Evolutionary conservation across 768 basidiomycete species (phyloP).

Genomic region (Boletus subparvulus): DNA sequence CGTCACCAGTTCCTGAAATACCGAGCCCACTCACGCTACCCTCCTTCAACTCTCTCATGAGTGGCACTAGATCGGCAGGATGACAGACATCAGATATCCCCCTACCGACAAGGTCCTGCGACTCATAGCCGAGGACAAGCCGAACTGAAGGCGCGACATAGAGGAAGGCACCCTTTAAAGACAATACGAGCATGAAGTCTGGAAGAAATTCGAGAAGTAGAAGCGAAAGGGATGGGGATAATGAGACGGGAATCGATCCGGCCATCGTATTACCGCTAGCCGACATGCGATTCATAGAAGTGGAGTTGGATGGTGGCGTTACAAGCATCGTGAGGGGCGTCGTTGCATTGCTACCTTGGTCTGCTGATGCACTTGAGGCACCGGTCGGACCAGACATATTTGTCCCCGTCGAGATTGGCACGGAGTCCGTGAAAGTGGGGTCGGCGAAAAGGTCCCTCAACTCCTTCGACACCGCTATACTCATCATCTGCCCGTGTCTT

Average conservation of each 20-base stretch:
- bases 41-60: conserved; percentile 91
- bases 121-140: conserved; percentile 80
- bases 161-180: conserved; percentile 88
- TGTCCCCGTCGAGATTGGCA: conserved; percentile 44
- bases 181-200: conserved; percentile 89
- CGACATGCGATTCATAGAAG: conserved; percentile 16
- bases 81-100: conserved; percentile 82
- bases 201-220: conserved; percentile 61
- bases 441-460: conserved; percentile 50
- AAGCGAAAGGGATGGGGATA: conserved; percentile 34
- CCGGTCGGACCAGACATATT: conserved; percentile 34
- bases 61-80: conserved; percentile 84
- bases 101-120: conserved; percentile 78
- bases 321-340: conserved; percentile 23
- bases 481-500: conserved; percentile 28
- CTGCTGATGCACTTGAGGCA: conserved; percentile 8
- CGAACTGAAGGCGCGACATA: conserved; percentile 86
- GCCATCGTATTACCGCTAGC: conserved; percentile 16
- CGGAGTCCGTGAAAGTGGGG: conserved; percentile 45
- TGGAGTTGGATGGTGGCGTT: conserved; percentile 12
- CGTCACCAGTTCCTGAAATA: conserved; percentile 18
- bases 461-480: conserved; percentile 48
- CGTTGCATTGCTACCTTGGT: conserved; percentile 9
- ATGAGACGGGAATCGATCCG: conserved; percentile 45
- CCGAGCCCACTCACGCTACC: conserved; percentile 23